These are phyloP conservation scores for Lizonia empirigonia DNA, from an alignment of 2,329 filamentous ascomycete genomes.

Conservation along the genomic window DNA sequence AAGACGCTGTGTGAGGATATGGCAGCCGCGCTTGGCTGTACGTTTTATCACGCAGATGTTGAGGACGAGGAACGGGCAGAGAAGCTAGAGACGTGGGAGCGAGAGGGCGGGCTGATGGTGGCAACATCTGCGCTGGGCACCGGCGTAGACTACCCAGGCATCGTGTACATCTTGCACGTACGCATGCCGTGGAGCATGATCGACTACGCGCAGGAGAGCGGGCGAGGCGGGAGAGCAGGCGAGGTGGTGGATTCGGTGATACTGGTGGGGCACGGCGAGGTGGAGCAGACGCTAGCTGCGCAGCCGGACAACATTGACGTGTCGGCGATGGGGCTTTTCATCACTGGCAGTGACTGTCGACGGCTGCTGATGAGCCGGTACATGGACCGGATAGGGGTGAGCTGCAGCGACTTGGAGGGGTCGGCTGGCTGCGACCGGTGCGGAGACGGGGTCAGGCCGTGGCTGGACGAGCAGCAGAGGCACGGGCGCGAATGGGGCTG, in stretches of 20 bases:
- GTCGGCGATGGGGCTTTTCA: not conserved
- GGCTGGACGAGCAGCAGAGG: not conserved
- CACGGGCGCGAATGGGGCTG: not conserved
- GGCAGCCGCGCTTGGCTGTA: slow-evolving; percentile 10
- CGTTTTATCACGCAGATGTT: slow-evolving; percentile 18
- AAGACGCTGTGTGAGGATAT: slow-evolving; percentile 17
- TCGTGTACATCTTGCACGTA: slow-evolving; percentile 20
- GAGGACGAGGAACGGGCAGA: slow-evolving; percentile 6
- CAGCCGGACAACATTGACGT: not conserved
- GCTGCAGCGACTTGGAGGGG: not conserved
- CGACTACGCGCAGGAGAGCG: slow-evolving; percentile 15
- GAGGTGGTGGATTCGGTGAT: slow-evolving; percentile 10
- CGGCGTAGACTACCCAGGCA: slow-evolving; percentile 23
- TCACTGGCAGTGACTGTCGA: slow-evolving; percentile 1
- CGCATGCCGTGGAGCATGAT: slow-evolving; percentile 19
- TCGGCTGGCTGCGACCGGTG: not conserved
- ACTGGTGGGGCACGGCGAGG: slow-evolving; percentile 1
- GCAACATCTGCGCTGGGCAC: slow-evolving; percentile 25
- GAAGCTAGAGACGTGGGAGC: slow-evolving; percentile 14
- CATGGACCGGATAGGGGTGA: not conserved
- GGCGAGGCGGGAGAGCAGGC: slow-evolving; percentile 2
- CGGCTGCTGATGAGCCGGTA: slow-evolving; percentile 10
- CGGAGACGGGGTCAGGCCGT: not conserved
- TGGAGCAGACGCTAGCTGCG: slow-evolving; percentile 4
- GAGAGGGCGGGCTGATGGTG: slow-evolving; percentile 21